A percentile compares a stretch with the other conserved stretches of the same genome.
Evolutionary conservation across 2,329 filamentous ascomycete species (phyloP).

Genomic region (Fusarium udum): DNA sequence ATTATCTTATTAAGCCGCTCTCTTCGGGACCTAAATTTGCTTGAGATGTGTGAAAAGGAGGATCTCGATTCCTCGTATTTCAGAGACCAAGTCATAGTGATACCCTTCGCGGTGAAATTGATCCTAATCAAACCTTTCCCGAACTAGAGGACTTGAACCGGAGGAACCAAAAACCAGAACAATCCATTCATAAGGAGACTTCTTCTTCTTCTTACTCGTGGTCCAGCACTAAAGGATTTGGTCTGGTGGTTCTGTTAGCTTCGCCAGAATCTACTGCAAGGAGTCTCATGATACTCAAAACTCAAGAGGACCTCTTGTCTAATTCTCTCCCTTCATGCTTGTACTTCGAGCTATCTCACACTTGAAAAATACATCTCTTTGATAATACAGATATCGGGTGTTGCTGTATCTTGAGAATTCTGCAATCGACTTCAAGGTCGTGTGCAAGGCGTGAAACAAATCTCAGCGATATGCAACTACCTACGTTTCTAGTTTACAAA

Average conservation of each 20-base stretch:
- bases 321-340: accelerated
- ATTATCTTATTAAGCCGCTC: too few relatives aligned
- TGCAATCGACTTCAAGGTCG: neutral
- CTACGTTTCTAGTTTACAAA: neutral
- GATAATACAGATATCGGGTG: too few relatives aligned
- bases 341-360: accelerated
- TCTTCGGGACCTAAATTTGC: neutral
- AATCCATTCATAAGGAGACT: accelerated
- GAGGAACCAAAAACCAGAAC: too few relatives aligned
- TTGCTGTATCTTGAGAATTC: neutral
- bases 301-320: neutral
- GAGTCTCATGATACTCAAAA: neutral
- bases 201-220: neutral
- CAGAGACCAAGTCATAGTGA: neutral
- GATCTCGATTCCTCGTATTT: too few relatives aligned
- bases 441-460: neutral
- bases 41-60: accelerated
- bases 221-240: neutral
- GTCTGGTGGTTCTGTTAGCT: neutral
- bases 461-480: neutral
- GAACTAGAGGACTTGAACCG: too few relatives aligned
- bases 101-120: too few relatives aligned
- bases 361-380: too few relatives aligned
- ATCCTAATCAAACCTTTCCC: neutral
- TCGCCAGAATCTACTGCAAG: neutral